Evolutionary conservation across 1,139 yeast species (phyloP).

Genomic region (Saccharomyces hybrid): DNA sequence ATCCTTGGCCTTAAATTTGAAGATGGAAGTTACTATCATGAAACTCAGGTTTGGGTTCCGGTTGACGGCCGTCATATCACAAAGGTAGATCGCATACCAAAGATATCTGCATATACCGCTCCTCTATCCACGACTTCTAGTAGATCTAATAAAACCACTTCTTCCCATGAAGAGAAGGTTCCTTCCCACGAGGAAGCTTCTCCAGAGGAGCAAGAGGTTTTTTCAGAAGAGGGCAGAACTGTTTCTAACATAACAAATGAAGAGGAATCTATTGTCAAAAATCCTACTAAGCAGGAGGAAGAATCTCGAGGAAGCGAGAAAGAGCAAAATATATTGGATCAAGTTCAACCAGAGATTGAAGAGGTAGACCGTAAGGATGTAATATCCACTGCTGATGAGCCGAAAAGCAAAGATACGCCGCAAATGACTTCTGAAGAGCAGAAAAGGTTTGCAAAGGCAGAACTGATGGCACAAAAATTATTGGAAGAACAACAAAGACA

Average conservation of each 20-base stretch:
- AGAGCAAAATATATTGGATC: neutral
- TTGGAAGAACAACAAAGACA: constrained; percentile 21
- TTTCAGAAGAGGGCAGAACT: neutral
- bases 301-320: neutral
- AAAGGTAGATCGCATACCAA: constrained; percentile 2
- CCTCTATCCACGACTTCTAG: neutral
- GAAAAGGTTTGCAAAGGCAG: constrained; percentile 15
- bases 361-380: neutral
- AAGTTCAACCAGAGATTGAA: neutral
- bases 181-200: neutral
- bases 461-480: constrained; percentile 19
- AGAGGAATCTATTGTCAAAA: neutral
- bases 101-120: neutral
- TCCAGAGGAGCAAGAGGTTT: neutral
- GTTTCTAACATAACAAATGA: neutral
- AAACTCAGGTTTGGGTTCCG: constrained; percentile 25
- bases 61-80: constrained; percentile 8
- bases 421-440: constrained; percentile 6
- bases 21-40: constrained; percentile 28
- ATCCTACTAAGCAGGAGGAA: constrained; percentile 2
- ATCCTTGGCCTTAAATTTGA: constrained; percentile 18
- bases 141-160: neutral
- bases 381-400: neutral
- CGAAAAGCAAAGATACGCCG: neutral
- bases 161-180: neutral